phyloP scores from a whole-genome alignment of 495 filamentous ascomycete genomes.

The Sordaria brevicollis region DNA sequence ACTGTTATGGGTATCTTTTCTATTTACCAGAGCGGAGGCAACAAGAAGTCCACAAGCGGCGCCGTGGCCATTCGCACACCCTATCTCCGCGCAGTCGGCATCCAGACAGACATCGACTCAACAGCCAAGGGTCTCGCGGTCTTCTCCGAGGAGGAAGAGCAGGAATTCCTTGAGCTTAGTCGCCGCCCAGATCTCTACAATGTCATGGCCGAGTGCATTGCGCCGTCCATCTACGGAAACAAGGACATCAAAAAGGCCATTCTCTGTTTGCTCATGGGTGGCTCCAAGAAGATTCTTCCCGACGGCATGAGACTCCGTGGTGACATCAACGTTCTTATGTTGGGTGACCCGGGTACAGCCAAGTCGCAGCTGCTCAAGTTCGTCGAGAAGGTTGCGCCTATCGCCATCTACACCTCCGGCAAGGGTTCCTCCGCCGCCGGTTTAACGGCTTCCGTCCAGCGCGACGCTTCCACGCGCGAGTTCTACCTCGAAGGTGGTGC shows the following conservation, averaged over 20 bases:
- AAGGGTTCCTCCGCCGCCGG: constrained; percentile 98
- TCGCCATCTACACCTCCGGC: constrained; percentile 97
- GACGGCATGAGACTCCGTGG: constrained; percentile 98
- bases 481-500: constrained; percentile 98
- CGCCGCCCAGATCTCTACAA: constrained; percentile 85
- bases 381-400: constrained; percentile 91
- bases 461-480: constrained; percentile 82
- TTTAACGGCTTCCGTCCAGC: constrained; percentile 95
- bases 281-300: constrained; percentile 95
- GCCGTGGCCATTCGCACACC: constrained; percentile 94
- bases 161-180: constrained; percentile 92
- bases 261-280: constrained; percentile 85
- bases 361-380: constrained; percentile 98
- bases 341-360: constrained; percentile 96
- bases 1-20: constrained; percentile 97
- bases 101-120: constrained; percentile 81
- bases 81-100: constrained; percentile 89
- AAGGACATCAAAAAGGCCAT: constrained; percentile 98
- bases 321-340: constrained; percentile 95
- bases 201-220: constrained; percentile 83
- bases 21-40: constrained; percentile 86
- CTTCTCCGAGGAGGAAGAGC: constrained; percentile 94
- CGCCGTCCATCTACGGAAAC: constrained; percentile 96
- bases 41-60: constrained; percentile 61
- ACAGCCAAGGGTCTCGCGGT: constrained; percentile 75